Evolutionary conservation across 2,329 filamentous ascomycete genomes (phyloP).

Genomic region (Emmonsiellopsis sp.): DNA sequence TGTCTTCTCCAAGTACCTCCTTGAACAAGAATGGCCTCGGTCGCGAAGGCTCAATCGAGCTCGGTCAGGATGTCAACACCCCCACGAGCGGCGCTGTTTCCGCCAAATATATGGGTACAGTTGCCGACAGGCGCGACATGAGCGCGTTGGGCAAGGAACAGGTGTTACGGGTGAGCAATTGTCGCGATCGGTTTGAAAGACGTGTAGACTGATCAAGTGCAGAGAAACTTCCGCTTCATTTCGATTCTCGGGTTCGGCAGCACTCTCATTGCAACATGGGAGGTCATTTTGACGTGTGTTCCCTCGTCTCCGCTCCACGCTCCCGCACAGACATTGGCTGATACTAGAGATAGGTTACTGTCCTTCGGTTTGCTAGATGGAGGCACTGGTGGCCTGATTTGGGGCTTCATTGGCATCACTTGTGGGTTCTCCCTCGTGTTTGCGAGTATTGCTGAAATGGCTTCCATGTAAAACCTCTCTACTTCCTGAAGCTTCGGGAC

Average conservation of each 20-base stretch:
- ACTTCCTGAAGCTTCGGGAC: not conserved
- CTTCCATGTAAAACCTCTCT: conserved; percentile 29
- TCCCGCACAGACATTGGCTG: not conserved
- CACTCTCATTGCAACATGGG: conserved; percentile 36
- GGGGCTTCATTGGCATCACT: conserved; percentile 25
- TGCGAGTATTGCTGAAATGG: conserved; percentile 32
- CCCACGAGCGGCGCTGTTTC: conserved; percentile 21
- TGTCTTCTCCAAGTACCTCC: not conserved
- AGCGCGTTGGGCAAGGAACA: conserved; percentile 29
- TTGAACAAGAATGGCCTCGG: not conserved
- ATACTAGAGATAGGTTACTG: conserved; percentile 16
- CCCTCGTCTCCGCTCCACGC: conserved; percentile 1
- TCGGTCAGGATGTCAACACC: conserved; percentile 1
- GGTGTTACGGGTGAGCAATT: conserved; percentile 24
- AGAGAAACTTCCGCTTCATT: conserved; percentile 38
- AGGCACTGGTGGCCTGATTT: conserved; percentile 29
- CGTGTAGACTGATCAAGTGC: not conserved
- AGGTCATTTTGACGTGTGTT: conserved; percentile 31
- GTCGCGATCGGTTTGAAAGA: not conserved
- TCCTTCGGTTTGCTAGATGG: conserved; percentile 25
- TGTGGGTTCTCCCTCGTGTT: conserved; percentile 26
- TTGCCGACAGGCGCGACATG: conserved; percentile 29
- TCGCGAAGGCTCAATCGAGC: not conserved
- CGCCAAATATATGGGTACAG: conserved; percentile 28
- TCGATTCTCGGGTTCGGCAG: conserved; percentile 37